phyloP scores from a whole-genome alignment of 768 basidiomycete genomes.

The Rhizopogon sp. region DNA sequence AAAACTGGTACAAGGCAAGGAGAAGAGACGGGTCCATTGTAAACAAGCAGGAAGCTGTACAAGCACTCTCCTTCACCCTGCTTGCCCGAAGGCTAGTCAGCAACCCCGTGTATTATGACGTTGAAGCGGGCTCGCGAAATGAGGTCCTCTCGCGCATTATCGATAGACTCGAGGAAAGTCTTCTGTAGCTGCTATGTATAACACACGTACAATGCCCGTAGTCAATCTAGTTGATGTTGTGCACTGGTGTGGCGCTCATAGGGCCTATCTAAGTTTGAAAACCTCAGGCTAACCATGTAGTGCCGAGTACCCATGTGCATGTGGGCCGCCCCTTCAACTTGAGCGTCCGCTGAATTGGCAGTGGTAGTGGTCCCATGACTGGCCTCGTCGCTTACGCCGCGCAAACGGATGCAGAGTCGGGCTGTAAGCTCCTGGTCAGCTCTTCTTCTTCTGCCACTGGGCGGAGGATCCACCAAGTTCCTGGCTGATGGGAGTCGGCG shows the following conservation, averaged over 20 bases:
- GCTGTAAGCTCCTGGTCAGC: slow-evolving; percentile 68
- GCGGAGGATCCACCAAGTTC: slow-evolving; percentile 77
- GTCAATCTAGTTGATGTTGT: too few species aligned
- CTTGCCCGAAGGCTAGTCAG: slow-evolving; percentile 61
- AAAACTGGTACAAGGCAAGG: slow-evolving; percentile 41
- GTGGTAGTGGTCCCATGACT: too few species aligned
- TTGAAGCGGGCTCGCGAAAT: slow-evolving; percentile 34
- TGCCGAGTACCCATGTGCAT: too few species aligned
- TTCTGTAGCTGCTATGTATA: too few species aligned
- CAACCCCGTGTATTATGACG: slow-evolving; percentile 86
- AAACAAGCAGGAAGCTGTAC: slow-evolving; percentile 65
- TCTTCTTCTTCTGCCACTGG: slow-evolving; percentile 81
- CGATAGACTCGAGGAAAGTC: slow-evolving; percentile 39
- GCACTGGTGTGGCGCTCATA: too few species aligned
- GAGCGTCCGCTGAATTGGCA: too few species aligned
- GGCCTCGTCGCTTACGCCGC: too few species aligned
- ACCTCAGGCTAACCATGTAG: too few species aligned
- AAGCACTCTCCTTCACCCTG: slow-evolving; percentile 78
- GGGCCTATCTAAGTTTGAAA: too few species aligned
- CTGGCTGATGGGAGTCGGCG: slow-evolving; percentile 84
- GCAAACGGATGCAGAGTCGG: slow-evolving; percentile 76
- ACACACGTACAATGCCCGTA: too few species aligned
- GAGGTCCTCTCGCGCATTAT: slow-evolving; percentile 67
- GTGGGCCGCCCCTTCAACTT: too few species aligned
- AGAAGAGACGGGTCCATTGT: slow-evolving; percentile 34